These are phyloP conservation scores for Cordyceps cateniannulata DNA, from an alignment of 2,329 filamentous ascomycete species.

Conservation along the genomic window DNA sequence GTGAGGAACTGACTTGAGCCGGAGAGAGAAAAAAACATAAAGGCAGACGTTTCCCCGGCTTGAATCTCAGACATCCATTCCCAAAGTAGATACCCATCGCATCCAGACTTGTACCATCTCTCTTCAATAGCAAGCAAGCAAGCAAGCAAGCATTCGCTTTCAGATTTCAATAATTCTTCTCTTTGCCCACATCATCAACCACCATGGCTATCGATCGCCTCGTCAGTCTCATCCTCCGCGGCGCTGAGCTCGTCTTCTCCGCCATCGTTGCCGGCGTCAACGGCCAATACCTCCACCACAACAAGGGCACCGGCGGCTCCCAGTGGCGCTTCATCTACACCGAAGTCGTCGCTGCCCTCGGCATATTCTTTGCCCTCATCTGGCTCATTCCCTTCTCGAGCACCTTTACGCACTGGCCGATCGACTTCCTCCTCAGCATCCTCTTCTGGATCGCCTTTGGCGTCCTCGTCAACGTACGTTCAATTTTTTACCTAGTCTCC, in stretches of 20 bases:
- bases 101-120: neutral
- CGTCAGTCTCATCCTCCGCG: slow-evolving; percentile 32
- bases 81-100: neutral
- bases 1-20: neutral
- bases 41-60: neutral
- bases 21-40: neutral
- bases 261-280: slow-evolving; percentile 65
- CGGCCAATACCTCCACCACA: slow-evolving; percentile 55
- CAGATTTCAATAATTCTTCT: no score
- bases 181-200: neutral
- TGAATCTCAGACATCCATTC: neutral
- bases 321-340: slow-evolving; percentile 67
- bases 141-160: neutral
- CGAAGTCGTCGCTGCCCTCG: slow-evolving; percentile 61
- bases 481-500: neutral
- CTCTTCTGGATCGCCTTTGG: slow-evolving; percentile 67
- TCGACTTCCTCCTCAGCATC: slow-evolving; percentile 62
- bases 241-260: slow-evolving; percentile 58
- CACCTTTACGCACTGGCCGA: slow-evolving; percentile 63
- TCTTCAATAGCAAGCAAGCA: neutral
- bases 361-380: slow-evolving; percentile 61
- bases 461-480: slow-evolving; percentile 55
- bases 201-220: slow-evolving; percentile 35
- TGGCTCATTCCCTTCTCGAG: slow-evolving; percentile 67
- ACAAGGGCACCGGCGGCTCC: slow-evolving; percentile 43